Conservation (phyloP, 1,284 basidiomycete genomes). For the Tilletia indica region DNA sequence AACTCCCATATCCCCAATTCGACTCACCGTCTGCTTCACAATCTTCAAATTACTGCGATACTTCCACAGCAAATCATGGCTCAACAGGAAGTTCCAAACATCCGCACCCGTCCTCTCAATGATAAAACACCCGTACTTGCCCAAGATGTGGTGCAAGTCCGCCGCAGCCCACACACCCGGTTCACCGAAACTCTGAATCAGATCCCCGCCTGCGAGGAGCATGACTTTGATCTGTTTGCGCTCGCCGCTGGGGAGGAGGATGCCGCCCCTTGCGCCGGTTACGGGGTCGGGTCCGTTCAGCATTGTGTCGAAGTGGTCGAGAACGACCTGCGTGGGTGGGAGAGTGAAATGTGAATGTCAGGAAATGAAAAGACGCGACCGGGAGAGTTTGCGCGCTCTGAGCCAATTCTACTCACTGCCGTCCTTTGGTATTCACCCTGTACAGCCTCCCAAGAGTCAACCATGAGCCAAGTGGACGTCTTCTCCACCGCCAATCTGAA, state of each 20-base stretch:
- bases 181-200: slow-evolving; percentile 97
- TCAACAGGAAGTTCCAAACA: slow-evolving; percentile 67
- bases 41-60: slow-evolving; percentile 81
- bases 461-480: slow-evolving; percentile 66
- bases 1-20: too few species aligned
- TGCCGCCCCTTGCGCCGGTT: slow-evolving; percentile 31
- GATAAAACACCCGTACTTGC: slow-evolving; percentile 89
- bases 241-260: slow-evolving; percentile 45
- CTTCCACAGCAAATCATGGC: slow-evolving; percentile 63
- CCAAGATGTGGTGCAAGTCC: slow-evolving; percentile 94
- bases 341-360: neutral
- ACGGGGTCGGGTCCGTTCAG: slow-evolving; percentile 64
- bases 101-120: slow-evolving; percentile 92
- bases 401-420: slow-evolving; percentile 59
- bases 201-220: slow-evolving; percentile 92
- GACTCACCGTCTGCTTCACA: slow-evolving; percentile 62
- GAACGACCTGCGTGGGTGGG: slow-evolving; percentile 62
- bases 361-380: too few species aligned
- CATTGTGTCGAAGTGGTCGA: slow-evolving; percentile 92
- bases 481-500: slow-evolving; percentile 50
- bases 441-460: slow-evolving; percentile 94
- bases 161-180: slow-evolving; percentile 96
- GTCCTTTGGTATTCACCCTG: slow-evolving; percentile 87
- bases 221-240: slow-evolving; percentile 65
- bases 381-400: neutral